Evolutionary conservation across 345 rosid species (phyloP).

Genomic region (Crucihimalaya himalaica): DNA sequence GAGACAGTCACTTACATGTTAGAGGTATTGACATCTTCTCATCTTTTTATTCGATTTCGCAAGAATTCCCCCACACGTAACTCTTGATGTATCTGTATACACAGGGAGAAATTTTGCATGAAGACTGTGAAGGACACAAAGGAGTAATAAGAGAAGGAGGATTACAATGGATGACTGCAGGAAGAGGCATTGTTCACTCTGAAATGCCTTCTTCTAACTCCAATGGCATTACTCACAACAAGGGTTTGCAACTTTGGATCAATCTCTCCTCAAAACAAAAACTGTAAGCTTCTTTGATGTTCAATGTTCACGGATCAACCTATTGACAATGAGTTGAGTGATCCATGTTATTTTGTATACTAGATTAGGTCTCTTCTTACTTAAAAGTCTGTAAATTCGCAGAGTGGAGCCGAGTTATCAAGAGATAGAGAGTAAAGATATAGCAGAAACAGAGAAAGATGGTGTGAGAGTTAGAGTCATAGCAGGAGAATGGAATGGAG

Average conservation of each 20-base stretch:
- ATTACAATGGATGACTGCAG: slow-evolving; percentile 97
- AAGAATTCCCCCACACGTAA: background rate
- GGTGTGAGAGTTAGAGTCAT: slow-evolving; percentile 74
- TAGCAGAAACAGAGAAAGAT: slow-evolving; percentile 58
- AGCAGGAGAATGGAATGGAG: slow-evolving; percentile 86
- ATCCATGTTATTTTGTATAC: background rate
- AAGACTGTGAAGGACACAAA: slow-evolving; percentile 87
- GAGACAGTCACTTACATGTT: slow-evolving; percentile 96
- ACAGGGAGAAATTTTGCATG: slow-evolving; percentile 74
- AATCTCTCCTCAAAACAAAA: slow-evolving; percentile 80
- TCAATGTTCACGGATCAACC: background rate
- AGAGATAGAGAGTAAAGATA: slow-evolving; percentile 66
- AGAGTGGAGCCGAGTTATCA: slow-evolving; percentile 92
- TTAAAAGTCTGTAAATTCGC: background rate
- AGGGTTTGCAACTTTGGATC: slow-evolving; percentile 86
- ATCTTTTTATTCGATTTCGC: background rate
- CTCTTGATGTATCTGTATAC: background rate
- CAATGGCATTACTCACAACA: slow-evolving; percentile 64
- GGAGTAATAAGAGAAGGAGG: slow-evolving; percentile 83
- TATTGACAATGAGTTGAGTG: background rate
- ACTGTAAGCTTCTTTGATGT: slow-evolving; percentile 50
- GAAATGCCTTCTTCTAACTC: slow-evolving; percentile 75
- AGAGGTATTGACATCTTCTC: slow-evolving; percentile 54
- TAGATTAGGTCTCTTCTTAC: slow-evolving; percentile 4
- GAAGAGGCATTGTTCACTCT: slow-evolving; percentile 93